Conservation (phyloP, 192 early-diverging fungal genomes). For the Dispira parvispora region DNA sequence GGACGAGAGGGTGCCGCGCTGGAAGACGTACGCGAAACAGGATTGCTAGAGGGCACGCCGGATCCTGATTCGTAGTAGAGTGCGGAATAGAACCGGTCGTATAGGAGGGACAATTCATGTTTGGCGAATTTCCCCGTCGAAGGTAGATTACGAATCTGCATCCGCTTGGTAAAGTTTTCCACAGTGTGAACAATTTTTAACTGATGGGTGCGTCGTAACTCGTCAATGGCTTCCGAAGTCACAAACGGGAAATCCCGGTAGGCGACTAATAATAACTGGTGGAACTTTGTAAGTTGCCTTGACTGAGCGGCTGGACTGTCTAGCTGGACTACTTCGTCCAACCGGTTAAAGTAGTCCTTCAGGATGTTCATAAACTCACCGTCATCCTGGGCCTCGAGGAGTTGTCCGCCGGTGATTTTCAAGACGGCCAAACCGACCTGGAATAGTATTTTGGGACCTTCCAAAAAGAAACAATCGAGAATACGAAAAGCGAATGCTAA, state of each 20-base stretch:
- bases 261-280: constrained; percentile 76
- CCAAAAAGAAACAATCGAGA: constrained; percentile 94
- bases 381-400: constrained; percentile 51
- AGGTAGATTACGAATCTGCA: constrained; percentile 63
- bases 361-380: constrained; percentile 65
- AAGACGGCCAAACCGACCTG: constrained; percentile 81
- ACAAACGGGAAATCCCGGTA: constrained; percentile 81
- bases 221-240: constrained; percentile 52
- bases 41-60: too few species aligned
- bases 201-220: constrained; percentile 68
- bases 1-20: constrained; percentile 13
- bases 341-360: constrained; percentile 67
- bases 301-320: constrained; percentile 33
- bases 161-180: constrained; percentile 82
- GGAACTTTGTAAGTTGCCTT: constrained; percentile 59
- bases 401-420: constrained; percentile 75
- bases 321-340: constrained; percentile 60
- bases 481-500: constrained; percentile 72
- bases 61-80: constrained; percentile 34
- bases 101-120: constrained; percentile 72
- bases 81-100: constrained; percentile 74
- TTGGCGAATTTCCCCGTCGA: constrained; percentile 62
- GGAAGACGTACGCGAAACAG: constrained; percentile 1
- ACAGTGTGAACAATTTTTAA: constrained; percentile 85
- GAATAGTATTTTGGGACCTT: constrained; percentile 91